phyloP scores from a whole-genome alignment of 305 asterid genomes.

The Fraxinus velutina region DNA sequence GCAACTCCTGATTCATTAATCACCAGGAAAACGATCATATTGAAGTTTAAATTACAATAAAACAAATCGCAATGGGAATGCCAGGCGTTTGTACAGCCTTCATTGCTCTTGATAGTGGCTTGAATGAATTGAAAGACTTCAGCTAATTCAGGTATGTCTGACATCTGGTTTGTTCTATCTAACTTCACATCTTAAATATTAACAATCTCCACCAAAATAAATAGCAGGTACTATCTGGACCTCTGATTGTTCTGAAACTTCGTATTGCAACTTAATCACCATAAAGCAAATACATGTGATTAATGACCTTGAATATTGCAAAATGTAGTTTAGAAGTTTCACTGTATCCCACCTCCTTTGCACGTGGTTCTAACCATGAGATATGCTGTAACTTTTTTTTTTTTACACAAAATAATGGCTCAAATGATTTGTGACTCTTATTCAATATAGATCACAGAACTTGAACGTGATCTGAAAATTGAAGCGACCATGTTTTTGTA shows the following conservation, averaged over 20 bases:
- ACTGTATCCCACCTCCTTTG: background rate
- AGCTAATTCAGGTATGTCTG: slow-evolving; percentile 17
- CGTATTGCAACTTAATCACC: background rate
- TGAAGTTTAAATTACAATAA: background rate
- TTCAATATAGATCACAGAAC: slow-evolving; percentile 20
- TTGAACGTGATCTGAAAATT: slow-evolving; percentile 23
- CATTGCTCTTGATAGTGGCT: background rate
- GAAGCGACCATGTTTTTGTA: background rate
- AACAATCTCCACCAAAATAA: background rate
- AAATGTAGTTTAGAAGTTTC: background rate
- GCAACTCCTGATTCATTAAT: background rate
- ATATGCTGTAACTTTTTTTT: background rate
- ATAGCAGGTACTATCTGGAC: slow-evolving; percentile 7
- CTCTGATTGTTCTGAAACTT: background rate
- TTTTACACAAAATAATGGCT: background rate
- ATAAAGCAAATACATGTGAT: background rate
- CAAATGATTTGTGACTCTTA: background rate
- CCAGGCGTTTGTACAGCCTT: background rate
- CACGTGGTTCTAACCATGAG: background rate
- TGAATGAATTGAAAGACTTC: slow-evolving; percentile 15
- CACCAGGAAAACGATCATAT: background rate
- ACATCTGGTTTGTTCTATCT: background rate
- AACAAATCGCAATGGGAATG: background rate
- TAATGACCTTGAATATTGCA: background rate
- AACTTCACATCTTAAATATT: background rate